Evolutionary conservation across 2,329 filamentous ascomycete genomes (phyloP).

Genomic region (Ophiostoma tasmaniense): DNA sequence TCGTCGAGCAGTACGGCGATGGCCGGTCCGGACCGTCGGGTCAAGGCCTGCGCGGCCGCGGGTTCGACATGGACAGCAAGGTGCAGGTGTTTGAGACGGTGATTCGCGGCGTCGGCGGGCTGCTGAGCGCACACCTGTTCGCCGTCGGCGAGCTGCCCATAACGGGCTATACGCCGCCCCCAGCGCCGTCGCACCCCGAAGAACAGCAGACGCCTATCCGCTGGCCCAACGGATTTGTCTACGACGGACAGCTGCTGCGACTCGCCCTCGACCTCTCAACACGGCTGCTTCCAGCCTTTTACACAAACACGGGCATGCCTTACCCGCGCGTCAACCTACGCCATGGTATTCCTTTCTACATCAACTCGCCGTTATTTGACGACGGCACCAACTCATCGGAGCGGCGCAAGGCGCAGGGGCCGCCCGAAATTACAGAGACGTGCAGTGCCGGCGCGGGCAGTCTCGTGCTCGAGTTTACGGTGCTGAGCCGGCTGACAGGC

Average conservation of each 20-base stretch:
- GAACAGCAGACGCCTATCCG: conserved; percentile 42
- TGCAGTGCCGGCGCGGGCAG: conserved; percentile 97
- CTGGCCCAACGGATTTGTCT: conserved; percentile 71
- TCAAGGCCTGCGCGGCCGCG: conserved; percentile 62
- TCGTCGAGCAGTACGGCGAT: conserved; percentile 82
- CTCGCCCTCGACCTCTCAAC: conserved; percentile 78
- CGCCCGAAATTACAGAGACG: conserved; percentile 79
- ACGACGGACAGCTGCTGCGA: conserved; percentile 84
- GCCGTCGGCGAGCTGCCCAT: conserved; percentile 87
- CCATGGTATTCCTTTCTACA: conserved; percentile 79
- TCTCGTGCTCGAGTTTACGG: conserved; percentile 85
- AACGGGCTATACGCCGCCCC: conserved; percentile 54
- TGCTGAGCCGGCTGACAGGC: conserved; percentile 78
- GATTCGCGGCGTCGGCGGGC: conserved; percentile 81
- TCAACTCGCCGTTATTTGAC: conserved; percentile 69
- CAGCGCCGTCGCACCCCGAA: conserved; percentile 23
- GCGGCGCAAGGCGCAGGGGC: conserved; percentile 34
- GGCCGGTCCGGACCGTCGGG: conserved; percentile 61
- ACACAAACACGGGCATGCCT: conserved; percentile 81
- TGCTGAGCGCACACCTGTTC: conserved; percentile 89
- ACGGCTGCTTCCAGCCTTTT: conserved; percentile 83
- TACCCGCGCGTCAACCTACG: conserved; percentile 92
- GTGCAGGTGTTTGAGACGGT: conserved; percentile 98
- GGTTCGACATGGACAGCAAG: conserved; percentile 94
- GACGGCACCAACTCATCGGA: conserved; percentile 18